Base-by-base conservation (phyloP, 345 rosid genomes). In the Brassica juncea region DNA sequence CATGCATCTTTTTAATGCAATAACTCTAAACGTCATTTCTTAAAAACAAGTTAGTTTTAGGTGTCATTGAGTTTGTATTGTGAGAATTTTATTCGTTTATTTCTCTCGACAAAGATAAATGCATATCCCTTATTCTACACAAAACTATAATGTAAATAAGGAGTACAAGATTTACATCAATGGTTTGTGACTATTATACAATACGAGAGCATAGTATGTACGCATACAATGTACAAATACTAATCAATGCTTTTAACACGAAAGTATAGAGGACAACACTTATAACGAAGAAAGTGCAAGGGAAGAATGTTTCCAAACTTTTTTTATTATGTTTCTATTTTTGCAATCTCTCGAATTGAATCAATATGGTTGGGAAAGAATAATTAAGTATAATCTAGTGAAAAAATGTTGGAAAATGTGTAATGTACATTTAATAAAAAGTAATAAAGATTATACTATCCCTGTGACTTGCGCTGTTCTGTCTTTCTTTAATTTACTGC, bases 371-470 rank as follows among this genome's bases (percentile, higher is more conserved):
- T 80, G 71, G 60, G 52, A 64, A 62, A 54, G 67, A 70, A 74
- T 52, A 52, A 63, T 67, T 62, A 23, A 23, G 25, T 23, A 31
- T 15, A 54, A 62, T 35, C 23, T 23, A 68, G 32, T 59, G 68
- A 63, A 70, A 69, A 30, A 15, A 52, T 80, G 44, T 75, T 70
- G 83, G 76, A 75, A 75, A 80, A 80, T 80, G 83, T 80, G 83
- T 80, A 70, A 65, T 39, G 76, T 71, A 75, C 80, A 80, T 63
- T 80, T 64, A 80, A 80, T 80, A 80, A 62, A 60, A 27, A 73
- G 74, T 67, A 58, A n/a, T 6, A 27, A 67, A 61, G 25, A 35
- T 69, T 39, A 72, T 66, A 31, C 15, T 19, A 70, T 69, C 72
- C 32, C 15, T 80, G 52, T 62, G 76, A 55, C 35, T 70, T 75